phyloP scores from a whole-genome alignment of 208 protist species.

The Tritrichomonas musculus region DNA sequence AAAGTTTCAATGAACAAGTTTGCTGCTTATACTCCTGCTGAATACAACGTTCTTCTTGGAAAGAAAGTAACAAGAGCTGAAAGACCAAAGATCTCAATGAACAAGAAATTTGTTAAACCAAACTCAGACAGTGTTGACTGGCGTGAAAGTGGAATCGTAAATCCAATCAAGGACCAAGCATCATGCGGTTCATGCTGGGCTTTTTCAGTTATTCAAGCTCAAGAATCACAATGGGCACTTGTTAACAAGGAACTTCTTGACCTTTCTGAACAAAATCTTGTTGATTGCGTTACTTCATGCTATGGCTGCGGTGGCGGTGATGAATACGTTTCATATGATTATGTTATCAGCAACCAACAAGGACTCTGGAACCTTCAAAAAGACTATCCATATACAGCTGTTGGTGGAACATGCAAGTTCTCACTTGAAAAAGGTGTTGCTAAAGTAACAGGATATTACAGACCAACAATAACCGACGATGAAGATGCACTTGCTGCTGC shows the following conservation, averaged over 20 bases:
- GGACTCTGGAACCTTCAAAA: not conserved
- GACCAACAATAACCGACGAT: constrained; percentile 32
- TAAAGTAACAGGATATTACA: not conserved
- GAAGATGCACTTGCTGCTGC: constrained; percentile 37
- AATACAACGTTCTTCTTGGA: not conserved
- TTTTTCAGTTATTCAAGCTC: constrained; percentile 50
- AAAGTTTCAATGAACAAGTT: not conserved
- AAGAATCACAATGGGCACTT: constrained; percentile 19
- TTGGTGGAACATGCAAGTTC: not conserved
- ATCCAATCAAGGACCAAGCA: constrained; percentile 55
- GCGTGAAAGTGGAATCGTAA: constrained; percentile 52
- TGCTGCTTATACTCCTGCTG: not conserved
- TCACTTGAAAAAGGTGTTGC: not conserved
- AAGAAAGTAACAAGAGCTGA: not conserved
- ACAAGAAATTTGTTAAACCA: not conserved
- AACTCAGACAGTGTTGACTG: constrained; percentile 53
- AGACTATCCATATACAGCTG: not conserved
- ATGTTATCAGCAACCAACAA: not conserved
- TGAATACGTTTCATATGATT: not conserved
- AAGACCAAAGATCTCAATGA: not conserved
- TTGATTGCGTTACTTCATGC: constrained; percentile 37
- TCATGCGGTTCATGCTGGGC: constrained; percentile 61
- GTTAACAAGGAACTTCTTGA: not conserved
- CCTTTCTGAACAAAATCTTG: constrained; percentile 40
- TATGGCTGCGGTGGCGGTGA: constrained; percentile 37